These are phyloP conservation scores for Citrus maxima DNA, from an alignment of 345 rosid genomes.

Conservation along the genomic window DNA sequence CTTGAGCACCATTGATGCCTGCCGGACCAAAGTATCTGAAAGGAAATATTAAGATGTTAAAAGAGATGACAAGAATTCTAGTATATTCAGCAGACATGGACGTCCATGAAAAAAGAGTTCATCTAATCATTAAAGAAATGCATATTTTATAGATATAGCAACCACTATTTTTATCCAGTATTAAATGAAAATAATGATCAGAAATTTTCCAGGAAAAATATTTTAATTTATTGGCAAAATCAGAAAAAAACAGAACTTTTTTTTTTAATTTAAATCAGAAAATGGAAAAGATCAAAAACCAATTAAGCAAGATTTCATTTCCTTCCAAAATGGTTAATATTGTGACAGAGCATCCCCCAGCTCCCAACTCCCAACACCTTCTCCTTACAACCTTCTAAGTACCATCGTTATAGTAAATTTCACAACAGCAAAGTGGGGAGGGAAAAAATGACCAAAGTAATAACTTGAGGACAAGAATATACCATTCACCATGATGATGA, in stretches of 20 bases:
- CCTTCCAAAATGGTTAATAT: neutral
- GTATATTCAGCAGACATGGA: neutral
- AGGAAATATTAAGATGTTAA: constrained; percentile 11
- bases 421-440: neutral
- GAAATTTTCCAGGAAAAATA: neutral
- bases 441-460: constrained; percentile 3
- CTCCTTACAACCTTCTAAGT: neutral
- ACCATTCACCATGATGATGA: constrained; percentile 94
- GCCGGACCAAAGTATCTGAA: constrained; percentile 91
- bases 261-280: neutral
- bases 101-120: neutral
- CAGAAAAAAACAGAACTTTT: neutral
- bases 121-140: neutral
- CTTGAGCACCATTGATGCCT: constrained; percentile 85
- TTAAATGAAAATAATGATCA: neutral
- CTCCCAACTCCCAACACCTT: neutral
- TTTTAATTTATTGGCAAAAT: too few relatives aligned
- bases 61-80: constrained; percentile 7
- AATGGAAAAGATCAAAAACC: neutral
- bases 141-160: neutral
- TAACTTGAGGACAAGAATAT: constrained; percentile 29
- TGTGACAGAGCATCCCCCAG: neutral
- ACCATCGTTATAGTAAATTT: neutral
- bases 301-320: neutral
- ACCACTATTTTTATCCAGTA: neutral